Conservation (phyloP, 768 basidiomycete species). For the Boletus speciosus region DNA sequence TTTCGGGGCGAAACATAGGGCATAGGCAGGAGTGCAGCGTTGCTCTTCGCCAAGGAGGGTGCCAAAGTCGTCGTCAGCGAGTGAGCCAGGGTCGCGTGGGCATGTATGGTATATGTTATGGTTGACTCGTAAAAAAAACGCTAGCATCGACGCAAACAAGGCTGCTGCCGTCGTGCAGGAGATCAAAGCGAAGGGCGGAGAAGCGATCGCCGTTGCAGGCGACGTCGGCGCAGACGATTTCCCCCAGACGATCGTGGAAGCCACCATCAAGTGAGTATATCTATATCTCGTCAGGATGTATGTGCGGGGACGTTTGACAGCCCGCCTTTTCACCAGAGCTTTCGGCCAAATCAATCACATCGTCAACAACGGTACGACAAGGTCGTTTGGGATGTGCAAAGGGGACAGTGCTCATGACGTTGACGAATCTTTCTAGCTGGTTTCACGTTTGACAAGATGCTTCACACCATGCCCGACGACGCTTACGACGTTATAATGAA, state of each 20-base stretch:
- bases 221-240: constrained; percentile 84
- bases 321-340: constrained; percentile 41
- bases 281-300: constrained; percentile 24
- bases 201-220: constrained; percentile 70
- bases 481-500: constrained; percentile 78
- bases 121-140: neutral
- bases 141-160: constrained; percentile 69
- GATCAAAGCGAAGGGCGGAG: constrained; percentile 69
- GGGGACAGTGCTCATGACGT: neutral
- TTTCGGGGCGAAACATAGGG: constrained; percentile 42
- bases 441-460: constrained; percentile 84
- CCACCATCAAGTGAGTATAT: constrained; percentile 69
- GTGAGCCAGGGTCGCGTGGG: constrained; percentile 36
- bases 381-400: neutral
- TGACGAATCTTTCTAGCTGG: constrained; percentile 41
- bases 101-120: neutral
- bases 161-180: constrained; percentile 65
- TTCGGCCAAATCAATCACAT: constrained; percentile 87
- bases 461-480: constrained; percentile 83
- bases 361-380: constrained; percentile 66
- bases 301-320: neutral
- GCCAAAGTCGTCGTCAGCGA: constrained; percentile 86
- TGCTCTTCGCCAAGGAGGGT: constrained; percentile 80
- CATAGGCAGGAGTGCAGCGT: constrained; percentile 71
- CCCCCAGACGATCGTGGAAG: constrained; percentile 72